Evolutionary conservation across 139 green algal species (phyloP).

Genomic region (Limnomonas spitsbergensis): DNA sequence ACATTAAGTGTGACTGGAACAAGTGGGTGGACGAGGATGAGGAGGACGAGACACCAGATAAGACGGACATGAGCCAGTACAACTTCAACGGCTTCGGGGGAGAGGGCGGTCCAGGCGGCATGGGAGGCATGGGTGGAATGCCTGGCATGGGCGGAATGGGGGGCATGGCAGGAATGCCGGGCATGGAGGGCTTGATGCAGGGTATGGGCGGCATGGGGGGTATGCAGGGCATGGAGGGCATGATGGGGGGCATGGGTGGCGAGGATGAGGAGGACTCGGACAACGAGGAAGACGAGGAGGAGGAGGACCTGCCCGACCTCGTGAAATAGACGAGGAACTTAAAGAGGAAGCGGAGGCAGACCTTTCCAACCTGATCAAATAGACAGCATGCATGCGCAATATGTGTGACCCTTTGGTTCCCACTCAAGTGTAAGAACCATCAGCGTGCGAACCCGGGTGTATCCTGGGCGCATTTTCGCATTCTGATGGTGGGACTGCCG

Average conservation of each 20-base stretch:
- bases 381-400: too few species aligned
- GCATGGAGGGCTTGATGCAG: constrained; percentile 39
- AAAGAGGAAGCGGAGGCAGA: too few species aligned
- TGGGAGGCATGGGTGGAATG: constrained; percentile 37
- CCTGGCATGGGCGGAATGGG: constrained; percentile 38
- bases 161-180: constrained; percentile 33
- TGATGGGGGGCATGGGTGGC: constrained; percentile 16
- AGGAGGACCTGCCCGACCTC: constrained; percentile 40
- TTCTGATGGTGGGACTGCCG: too few species aligned
- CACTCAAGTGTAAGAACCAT: too few species aligned
- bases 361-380: too few species aligned
- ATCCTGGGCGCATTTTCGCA: too few species aligned
- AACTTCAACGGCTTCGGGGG: constrained; percentile 38
- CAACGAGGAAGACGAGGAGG: constrained; percentile 25
- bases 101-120: constrained; percentile 10
- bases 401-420: too few species aligned
- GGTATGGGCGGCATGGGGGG: constrained; percentile 36
- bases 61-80: constrained; percentile 29
- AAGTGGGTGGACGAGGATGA: constrained; percentile 59
- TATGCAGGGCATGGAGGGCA: constrained; percentile 32
- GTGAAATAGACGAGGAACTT: too few species aligned
- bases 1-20: constrained; percentile 50
- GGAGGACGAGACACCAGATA: constrained; percentile 42
- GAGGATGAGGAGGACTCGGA: constrained; percentile 37
- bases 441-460: too few species aligned